Evolutionary conservation across 78 protist species (phyloP).

Genomic region (Guillardia theta): DNA sequence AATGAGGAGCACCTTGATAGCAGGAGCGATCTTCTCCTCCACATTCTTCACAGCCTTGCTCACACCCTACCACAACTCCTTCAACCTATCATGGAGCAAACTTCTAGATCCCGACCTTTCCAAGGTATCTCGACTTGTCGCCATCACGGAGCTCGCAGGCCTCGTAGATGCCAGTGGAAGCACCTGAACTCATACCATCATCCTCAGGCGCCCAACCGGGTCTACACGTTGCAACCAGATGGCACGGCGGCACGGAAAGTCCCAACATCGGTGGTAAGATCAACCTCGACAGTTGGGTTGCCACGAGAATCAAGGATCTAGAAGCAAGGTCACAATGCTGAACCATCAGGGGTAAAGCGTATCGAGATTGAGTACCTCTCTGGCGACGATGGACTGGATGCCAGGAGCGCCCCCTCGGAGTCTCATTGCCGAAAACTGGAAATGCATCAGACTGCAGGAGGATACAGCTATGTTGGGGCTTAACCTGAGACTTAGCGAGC

Average conservation of each 20-base stretch:
- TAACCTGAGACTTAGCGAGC: too few species aligned
- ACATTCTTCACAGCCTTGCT: constrained; percentile 91
- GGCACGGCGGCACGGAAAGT: constrained; percentile 95
- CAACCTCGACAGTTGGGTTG: constrained; percentile 68
- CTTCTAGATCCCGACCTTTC: constrained; percentile 87
- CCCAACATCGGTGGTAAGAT: constrained; percentile 45
- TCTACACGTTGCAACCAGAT: constrained; percentile 71
- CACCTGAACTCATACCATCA: constrained; percentile 46
- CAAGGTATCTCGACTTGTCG: constrained; percentile 80
- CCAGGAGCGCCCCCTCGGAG: not conserved
- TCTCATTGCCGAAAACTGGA: too few species aligned
- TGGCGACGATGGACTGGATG: constrained; percentile 59
- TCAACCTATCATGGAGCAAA: not conserved
- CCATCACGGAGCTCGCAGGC: constrained; percentile 94
- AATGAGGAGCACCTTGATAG: constrained; percentile 32
- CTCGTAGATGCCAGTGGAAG: constrained; percentile 98
- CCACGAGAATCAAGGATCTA: constrained; percentile 90
- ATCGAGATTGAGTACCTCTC: constrained; percentile 94
- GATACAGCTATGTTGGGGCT: too few species aligned
- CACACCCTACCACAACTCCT: not conserved
- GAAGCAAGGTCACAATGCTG: too few species aligned
- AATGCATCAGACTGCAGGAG: too few species aligned
- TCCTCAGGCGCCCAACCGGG: not conserved
- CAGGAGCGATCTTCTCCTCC: constrained; percentile 84
- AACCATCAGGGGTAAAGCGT: too few species aligned